A percentile compares a stretch with the other conserved stretches of the same genome.
Evolutionary conservation across 768 basidiomycete species (phyloP).

Genomic region (Omphalotus guepiniiformis): DNA sequence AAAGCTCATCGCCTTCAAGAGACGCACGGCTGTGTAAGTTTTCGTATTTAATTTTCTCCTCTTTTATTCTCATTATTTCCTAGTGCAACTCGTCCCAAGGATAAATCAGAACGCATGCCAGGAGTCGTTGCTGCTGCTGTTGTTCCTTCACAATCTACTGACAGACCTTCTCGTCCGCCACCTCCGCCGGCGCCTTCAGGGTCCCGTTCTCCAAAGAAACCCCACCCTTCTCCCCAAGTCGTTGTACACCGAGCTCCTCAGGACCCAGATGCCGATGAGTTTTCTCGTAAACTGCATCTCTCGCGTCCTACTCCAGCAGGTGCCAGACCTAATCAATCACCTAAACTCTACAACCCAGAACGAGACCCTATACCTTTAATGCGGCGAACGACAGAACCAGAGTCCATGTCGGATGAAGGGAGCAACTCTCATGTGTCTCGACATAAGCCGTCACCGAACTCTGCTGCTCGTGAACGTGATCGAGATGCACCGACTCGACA

Average conservation of each 20-base stretch:
- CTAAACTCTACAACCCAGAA: slow-evolving; percentile 71
- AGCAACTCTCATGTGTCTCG: slow-evolving; percentile 47
- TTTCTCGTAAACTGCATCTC: slow-evolving; percentile 67
- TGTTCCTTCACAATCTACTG: slow-evolving; percentile 18
- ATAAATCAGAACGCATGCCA: slow-evolving; percentile 37
- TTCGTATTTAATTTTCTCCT: slow-evolving; percentile 1
- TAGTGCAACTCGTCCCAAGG: slow-evolving; percentile 44
- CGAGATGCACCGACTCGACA: slow-evolving; percentile 43
- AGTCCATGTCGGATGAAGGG: slow-evolving; percentile 56
- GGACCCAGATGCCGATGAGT: slow-evolving; percentile 66
- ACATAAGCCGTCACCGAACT: slow-evolving; percentile 18
- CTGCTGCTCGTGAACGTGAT: slow-evolving; percentile 22
- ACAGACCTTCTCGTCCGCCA: slow-evolving; percentile 1
- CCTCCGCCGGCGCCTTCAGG: slow-evolving; percentile 26
- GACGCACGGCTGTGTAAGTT: slow-evolving; percentile 57
- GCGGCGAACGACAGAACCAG: slow-evolving; percentile 61
- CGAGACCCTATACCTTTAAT: slow-evolving; percentile 56
- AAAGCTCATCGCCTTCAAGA: slow-evolving; percentile 61
- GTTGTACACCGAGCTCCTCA: slow-evolving; percentile 29
- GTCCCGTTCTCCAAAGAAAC: slow-evolving; percentile 23
- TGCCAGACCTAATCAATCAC: slow-evolving; percentile 28
- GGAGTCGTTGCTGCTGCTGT: slow-evolving; percentile 20
- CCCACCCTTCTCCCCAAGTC: slow-evolving; percentile 29
- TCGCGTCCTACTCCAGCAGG: slow-evolving; percentile 36
- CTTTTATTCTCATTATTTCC: slow-evolving; percentile 9